Evolutionary conservation across 2,329 filamentous ascomycete species (phyloP).

Genomic region (Fusarium compactum): DNA sequence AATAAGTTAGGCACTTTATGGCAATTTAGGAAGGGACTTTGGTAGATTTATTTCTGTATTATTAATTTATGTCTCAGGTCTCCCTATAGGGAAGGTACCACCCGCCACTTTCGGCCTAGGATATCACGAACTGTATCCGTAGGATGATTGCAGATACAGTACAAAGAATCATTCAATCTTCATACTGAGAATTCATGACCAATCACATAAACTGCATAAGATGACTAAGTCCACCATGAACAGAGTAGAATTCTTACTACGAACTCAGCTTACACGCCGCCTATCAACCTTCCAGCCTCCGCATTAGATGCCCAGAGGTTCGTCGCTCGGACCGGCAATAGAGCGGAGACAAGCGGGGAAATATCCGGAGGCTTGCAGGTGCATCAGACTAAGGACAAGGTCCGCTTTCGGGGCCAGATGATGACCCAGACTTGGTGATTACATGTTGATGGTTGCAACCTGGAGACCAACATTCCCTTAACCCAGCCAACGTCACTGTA

Average conservation of each 20-base stretch:
- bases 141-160: neutral
- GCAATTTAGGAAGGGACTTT: fast-evolving
- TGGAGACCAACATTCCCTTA: neutral
- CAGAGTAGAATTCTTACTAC: neutral
- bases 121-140: neutral
- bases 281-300: neutral
- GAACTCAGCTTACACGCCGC: neutral
- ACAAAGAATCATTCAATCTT: neutral
- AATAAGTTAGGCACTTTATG: neutral
- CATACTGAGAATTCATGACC: neutral
- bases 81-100: neutral
- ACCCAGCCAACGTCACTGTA: neutral
- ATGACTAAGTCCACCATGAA: neutral
- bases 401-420: conserved; percentile 34
- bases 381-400: neutral
- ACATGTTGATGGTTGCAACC: conserved; percentile 21
- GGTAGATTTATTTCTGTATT: neutral
- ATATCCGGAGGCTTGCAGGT: conserved; percentile 14
- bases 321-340: conserved; percentile 29
- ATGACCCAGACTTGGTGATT: conserved; percentile 9
- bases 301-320: neutral
- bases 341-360: conserved; percentile 21
- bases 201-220: neutral
- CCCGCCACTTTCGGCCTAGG: neutral
- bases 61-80: neutral